Percentiles rank a stretch among this genome's conserved stretches.
phyloP scores from a whole-genome alignment of 805 yeast species.

The Saturnispora galanensis region DNA sequence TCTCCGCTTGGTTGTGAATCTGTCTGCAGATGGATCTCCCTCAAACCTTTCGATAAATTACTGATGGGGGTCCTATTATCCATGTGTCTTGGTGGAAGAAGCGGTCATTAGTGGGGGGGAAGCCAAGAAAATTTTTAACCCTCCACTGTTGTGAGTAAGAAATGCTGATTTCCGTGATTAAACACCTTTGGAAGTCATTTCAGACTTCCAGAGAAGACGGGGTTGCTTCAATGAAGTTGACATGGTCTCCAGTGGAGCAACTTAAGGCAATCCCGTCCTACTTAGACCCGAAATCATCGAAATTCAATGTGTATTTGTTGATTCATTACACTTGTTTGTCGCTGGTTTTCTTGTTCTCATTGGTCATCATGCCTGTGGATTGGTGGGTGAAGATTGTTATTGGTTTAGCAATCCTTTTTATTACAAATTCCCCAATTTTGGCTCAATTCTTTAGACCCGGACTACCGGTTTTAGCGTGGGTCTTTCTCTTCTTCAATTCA shows the following conservation, averaged over 20 bases:
- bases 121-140: too few species aligned
- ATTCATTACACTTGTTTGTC: constrained; percentile 16
- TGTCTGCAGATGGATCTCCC: constrained; percentile 23
- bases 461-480: constrained; percentile 81
- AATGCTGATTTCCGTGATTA: not conserved
- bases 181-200: not conserved
- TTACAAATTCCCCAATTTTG: constrained; percentile 60
- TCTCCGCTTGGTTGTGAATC: not conserved
- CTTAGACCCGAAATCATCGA: not conserved
- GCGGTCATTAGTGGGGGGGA: not conserved
- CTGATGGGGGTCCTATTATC: constrained; percentile 22
- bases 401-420: constrained; percentile 7
- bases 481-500: constrained; percentile 71
- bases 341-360: constrained; percentile 17
- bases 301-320: not conserved
- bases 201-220: not conserved
- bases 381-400: constrained; percentile 13
- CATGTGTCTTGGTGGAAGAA: not conserved
- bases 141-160: not conserved
- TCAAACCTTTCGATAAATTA: constrained; percentile 32
- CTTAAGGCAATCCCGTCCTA: not conserved
- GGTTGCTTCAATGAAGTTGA: not conserved
- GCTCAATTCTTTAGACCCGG: constrained; percentile 79
- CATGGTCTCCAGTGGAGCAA: not conserved
- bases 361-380: constrained; percentile 18